A percentile compares a stretch with the other conserved stretches of the same genome.
These are phyloP conservation scores for Linnemannia exigua DNA, from an alignment of 192 early-diverging fungal species.

Conservation along the genomic window DNA sequence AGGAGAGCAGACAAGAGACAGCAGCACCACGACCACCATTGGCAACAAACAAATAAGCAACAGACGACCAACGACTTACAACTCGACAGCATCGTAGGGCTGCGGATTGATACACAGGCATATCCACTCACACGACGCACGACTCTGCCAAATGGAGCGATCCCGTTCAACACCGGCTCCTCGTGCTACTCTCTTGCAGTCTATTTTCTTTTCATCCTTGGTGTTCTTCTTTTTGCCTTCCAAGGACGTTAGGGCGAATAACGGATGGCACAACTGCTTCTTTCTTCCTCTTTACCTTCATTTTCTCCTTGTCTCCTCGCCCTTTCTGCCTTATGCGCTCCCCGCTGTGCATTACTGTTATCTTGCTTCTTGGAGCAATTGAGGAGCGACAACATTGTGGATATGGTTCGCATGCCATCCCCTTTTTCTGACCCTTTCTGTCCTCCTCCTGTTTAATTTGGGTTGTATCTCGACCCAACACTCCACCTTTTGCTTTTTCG, in stretches of 20 bases:
- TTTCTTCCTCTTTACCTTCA: not conserved
- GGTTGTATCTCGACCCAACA: not conserved
- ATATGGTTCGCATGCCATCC: not conserved
- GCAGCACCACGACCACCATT: not conserved
- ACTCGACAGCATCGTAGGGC: not conserved
- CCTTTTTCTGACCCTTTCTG: not conserved
- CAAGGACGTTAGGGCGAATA: not conserved
- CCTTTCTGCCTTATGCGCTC: not conserved
- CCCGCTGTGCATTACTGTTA: not conserved
- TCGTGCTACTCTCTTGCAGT: not conserved
- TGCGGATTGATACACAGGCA: not conserved
- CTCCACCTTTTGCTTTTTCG: not conserved
- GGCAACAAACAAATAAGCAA: not conserved
- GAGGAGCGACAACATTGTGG: not conserved
- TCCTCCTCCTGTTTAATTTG: not conserved
- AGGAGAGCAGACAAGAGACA: not conserved
- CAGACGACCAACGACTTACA: not conserved
- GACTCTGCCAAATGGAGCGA: not conserved
- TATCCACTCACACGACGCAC: too few species aligned
- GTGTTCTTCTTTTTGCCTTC: not conserved
- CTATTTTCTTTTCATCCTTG: not conserved
- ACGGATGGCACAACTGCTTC: not conserved
- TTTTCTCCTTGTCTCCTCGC: not conserved
- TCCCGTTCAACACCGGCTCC: not conserved
- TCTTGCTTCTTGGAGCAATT: not conserved